Conservation (phyloP, 129 eudicot genomes). For the Tagetes erecta region DNA sequence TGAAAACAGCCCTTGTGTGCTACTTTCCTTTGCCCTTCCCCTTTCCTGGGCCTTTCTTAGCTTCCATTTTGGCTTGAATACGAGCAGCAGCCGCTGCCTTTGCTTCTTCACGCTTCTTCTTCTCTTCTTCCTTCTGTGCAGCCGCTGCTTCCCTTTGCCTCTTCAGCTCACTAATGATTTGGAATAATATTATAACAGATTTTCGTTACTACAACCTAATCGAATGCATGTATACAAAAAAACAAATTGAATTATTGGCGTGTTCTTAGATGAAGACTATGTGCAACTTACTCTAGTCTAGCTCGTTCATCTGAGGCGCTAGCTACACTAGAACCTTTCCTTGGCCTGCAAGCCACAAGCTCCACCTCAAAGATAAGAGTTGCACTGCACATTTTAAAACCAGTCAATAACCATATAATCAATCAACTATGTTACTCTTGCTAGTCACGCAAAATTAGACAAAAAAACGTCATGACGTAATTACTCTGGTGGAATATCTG, state of each 20-base stretch:
- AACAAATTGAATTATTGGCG: background rate
- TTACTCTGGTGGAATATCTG: slow-evolving; percentile 84
- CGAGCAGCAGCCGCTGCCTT: slow-evolving; percentile 99
- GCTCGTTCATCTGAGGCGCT: slow-evolving; percentile 90
- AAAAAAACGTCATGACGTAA: slow-evolving; percentile 1
- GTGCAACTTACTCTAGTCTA: slow-evolving; percentile 77
- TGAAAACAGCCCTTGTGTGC: background rate
- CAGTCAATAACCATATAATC: background rate
- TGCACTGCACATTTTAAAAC: slow-evolving; percentile 52
- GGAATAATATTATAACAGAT: background rate
- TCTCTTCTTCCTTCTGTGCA: slow-evolving; percentile 90
- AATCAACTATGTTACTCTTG: background rate
- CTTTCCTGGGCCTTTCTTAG: slow-evolving; percentile 89
- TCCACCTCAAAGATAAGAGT: slow-evolving; percentile 91
- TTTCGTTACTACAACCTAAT: background rate
- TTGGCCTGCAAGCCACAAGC: slow-evolving; percentile 94
- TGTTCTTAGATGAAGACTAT: background rate
- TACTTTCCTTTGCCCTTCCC: slow-evolving; percentile 89
- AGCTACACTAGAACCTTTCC: slow-evolving; percentile 84
- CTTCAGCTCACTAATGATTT: slow-evolving; percentile 64
- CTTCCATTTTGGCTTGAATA: slow-evolving; percentile 87
- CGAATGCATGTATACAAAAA: background rate
- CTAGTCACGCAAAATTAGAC: background rate
- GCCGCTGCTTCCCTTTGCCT: slow-evolving; percentile 92
- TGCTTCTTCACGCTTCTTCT: slow-evolving; percentile 97